These are phyloP conservation scores for Exophiala lecanii-corni DNA, from an alignment of 2,329 filamentous ascomycete species.

Conservation along the genomic window DNA sequence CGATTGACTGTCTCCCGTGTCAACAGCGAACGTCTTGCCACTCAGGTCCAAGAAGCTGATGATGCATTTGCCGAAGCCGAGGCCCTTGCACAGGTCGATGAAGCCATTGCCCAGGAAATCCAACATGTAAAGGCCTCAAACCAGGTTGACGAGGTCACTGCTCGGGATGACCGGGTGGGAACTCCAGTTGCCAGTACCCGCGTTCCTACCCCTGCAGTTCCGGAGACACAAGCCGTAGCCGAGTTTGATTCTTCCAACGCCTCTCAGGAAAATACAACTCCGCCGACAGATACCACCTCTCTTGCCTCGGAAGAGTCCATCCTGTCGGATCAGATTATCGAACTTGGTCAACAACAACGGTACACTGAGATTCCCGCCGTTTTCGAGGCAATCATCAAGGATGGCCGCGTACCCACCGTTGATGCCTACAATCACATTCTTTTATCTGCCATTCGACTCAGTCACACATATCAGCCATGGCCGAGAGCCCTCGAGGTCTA, in stretches of 20 bases:
- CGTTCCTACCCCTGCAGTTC: conserved; percentile 7
- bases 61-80: conserved; percentile 44
- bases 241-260: conserved; percentile 20
- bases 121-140: conserved; percentile 50
- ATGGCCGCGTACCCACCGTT: conserved; percentile 74
- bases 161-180: conserved; percentile 29
- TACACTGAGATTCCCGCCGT: conserved; percentile 85
- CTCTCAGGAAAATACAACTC: conserved; percentile 33
- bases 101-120: conserved; percentile 75
- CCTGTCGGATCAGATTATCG: conserved; percentile 74
- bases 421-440: conserved; percentile 90
- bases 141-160: conserved; percentile 15
- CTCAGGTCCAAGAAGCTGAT: conserved; percentile 56
- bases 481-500: conserved; percentile 93
- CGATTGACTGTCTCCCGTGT: conserved; percentile 39
- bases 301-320: conserved; percentile 58
- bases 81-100: conserved; percentile 73
- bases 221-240: conserved; percentile 5
- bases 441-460: conserved; percentile 76
- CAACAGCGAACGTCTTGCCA: conserved; percentile 52
- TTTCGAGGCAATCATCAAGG: conserved; percentile 81
- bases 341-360: conserved; percentile 65
- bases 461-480: conserved; percentile 77
- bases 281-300: conserved; percentile 30
- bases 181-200: conserved; percentile 21